These are phyloP conservation scores for Penicillium aurantiogriseum DNA, from an alignment of 2,329 filamentous ascomycete genomes.

Conservation along the genomic window DNA sequence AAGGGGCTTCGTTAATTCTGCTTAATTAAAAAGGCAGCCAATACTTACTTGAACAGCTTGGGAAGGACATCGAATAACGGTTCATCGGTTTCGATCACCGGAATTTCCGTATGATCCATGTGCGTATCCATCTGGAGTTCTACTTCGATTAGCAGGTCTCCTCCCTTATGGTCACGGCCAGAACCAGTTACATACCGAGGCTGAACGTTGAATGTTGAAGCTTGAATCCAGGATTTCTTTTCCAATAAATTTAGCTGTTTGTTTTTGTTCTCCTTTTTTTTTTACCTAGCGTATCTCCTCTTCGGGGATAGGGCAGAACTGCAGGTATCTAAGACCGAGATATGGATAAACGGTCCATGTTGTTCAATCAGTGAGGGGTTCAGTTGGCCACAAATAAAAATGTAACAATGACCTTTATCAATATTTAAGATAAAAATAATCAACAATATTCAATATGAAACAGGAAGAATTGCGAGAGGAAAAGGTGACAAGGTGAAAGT, in stretches of 20 bases:
- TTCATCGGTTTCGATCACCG: constrained; percentile 43
- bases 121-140: constrained; percentile 6
- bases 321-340: constrained; percentile 4
- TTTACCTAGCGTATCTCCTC: not conserved
- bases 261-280: not conserved
- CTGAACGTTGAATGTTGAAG: not conserved
- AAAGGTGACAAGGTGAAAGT: not conserved
- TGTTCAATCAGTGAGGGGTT: not conserved
- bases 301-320: not conserved
- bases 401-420: not conserved
- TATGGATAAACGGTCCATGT: not conserved
- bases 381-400: not conserved
- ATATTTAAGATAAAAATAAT: not conserved
- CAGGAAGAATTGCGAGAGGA: not conserved
- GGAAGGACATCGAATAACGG: constrained; percentile 40
- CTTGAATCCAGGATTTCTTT: not conserved
- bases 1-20: constrained; percentile 1
- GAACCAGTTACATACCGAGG: not conserved
- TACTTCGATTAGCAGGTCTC: not conserved
- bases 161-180: not conserved
- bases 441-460: not conserved
- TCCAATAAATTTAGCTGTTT: not conserved
- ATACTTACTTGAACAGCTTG: constrained; percentile 40
- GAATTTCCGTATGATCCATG: constrained; percentile 32
- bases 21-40: not conserved